Percentiles rank a stretch among this genome's conserved stretches.
Conservation (phyloP, 1,284 basidiomycete species). For the Phylloporus gajari region DNA sequence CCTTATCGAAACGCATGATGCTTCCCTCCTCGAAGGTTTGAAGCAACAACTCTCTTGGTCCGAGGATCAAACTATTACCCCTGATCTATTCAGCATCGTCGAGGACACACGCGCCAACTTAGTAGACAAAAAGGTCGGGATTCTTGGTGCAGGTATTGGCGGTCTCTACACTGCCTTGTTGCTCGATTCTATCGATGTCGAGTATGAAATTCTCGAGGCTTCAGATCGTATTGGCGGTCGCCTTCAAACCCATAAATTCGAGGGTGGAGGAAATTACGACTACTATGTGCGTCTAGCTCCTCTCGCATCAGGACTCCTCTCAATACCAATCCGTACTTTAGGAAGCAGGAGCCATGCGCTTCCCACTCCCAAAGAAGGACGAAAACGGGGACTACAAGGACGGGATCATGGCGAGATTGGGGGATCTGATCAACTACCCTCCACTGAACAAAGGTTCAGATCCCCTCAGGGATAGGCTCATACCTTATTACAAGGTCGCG, state of each 20-base stretch:
- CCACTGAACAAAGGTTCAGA: slow-evolving; percentile 17
- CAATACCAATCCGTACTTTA: slow-evolving; percentile 5
- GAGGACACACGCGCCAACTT: no score
- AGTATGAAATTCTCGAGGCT: slow-evolving; percentile 50
- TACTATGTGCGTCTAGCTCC: slow-evolving; percentile 19
- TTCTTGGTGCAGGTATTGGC: slow-evolving; percentile 41
- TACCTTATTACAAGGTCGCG: slow-evolving; percentile 22
- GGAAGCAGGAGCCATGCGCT: slow-evolving; percentile 51
- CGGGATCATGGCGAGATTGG: slow-evolving; percentile 43
- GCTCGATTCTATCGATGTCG: slow-evolving; percentile 44
- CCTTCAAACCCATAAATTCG: slow-evolving; percentile 43
- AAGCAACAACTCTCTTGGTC: no score
- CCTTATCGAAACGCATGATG: slow-evolving; percentile 23
- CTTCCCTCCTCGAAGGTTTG: slow-evolving; percentile 12
- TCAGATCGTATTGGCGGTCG: slow-evolving; percentile 45
- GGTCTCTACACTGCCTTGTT: slow-evolving; percentile 51
- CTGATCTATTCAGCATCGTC: slow-evolving; percentile 5
- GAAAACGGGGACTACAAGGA: slow-evolving; percentile 26
- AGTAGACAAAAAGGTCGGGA: slow-evolving; percentile 24
- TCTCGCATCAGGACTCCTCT: background rate
- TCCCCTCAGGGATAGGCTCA: slow-evolving; percentile 18
- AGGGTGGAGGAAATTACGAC: background rate
- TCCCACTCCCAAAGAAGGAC: slow-evolving; percentile 42
- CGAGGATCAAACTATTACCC: slow-evolving; percentile 8
- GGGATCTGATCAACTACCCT: slow-evolving; percentile 30